Evolutionary conservation across 768 basidiomycete species (phyloP).

Genomic region (Paxillus ammoniavirescens): DNA sequence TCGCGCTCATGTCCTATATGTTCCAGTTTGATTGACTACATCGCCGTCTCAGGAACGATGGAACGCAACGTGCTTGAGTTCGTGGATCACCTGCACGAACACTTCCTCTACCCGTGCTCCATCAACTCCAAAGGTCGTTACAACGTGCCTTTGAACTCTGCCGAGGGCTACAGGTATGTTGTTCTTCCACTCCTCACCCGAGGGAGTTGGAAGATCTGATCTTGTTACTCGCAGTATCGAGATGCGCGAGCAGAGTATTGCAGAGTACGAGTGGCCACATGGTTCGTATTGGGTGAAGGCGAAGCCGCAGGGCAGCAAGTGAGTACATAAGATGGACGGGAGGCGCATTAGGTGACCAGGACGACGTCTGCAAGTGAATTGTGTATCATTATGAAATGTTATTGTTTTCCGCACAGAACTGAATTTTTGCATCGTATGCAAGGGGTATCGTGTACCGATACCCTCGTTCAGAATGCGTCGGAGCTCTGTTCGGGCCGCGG

Average conservation of each 20-base stretch:
- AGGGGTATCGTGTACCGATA: too few species aligned
- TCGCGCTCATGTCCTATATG: not conserved
- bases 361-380: not conserved
- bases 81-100: slow-evolving; percentile 90
- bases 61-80: slow-evolving; percentile 93
- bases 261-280: slow-evolving; percentile 81
- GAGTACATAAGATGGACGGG: too few species aligned
- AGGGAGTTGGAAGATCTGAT: not conserved
- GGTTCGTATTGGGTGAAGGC: slow-evolving; percentile 42
- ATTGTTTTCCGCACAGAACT: too few species aligned
- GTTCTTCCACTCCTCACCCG: not conserved
- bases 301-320: slow-evolving; percentile 6
- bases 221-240: slow-evolving; percentile 63
- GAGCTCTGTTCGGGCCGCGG: too few species aligned
- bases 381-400: not conserved
- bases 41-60: slow-evolving; percentile 87
- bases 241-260: slow-evolving; percentile 80
- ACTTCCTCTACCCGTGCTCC: slow-evolving; percentile 85
- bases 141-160: slow-evolving; percentile 74
- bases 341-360: too few species aligned
- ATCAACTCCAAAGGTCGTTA: slow-evolving; percentile 86
- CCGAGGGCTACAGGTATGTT: slow-evolving; percentile 63
- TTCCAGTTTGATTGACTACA: slow-evolving; percentile 85
- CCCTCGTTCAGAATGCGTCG: too few species aligned
- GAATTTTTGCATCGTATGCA: too few species aligned